Base-by-base conservation (phyloP, 768 basidiomycete genomes). In the Lepiota venenata region DNA sequence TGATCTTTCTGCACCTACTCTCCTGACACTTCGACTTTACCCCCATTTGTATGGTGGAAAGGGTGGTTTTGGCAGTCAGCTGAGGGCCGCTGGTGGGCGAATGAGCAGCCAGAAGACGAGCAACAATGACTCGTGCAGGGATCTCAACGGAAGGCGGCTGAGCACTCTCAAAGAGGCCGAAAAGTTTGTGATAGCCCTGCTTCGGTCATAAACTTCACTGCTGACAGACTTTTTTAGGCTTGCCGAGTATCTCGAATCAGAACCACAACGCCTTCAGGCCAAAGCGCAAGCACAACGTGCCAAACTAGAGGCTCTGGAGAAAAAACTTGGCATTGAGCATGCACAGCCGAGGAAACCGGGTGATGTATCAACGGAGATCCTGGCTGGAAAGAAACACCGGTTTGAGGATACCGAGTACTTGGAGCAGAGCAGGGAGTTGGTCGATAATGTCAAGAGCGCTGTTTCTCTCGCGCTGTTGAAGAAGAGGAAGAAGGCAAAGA, bases 151-250 rank as follows among this genome's bases (percentile, higher is more conserved):
- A 1, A 74, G 96, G 47, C 76, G 94, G 58, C 74, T 99, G 22
- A 92, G 91, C 63, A 97, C 96, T 0, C 84, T 99, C 64, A 97
- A 98, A 70, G 94, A 98, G 62, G 97, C 96, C 0, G 92, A 97
- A 69, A 88, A 87, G 94, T 93, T 61, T 46, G 83, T 73, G 18
- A 2, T n/a, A 5, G 12, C 32, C 35, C 29, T 5, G 14, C 38
- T 56, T 53, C 39, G 5, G 45, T 38, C n/a, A 41, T 16, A 49
- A 9, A 20, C 41, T 44, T 47, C 4, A 36, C 47, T 20, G 37
- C 25, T 54, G 1, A 38, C 43, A 6, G 22, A 40, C 44, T 47
- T 45, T n/a, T 50, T 14, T 60, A 95, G 92, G 61, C 72, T 96
- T 39, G 90, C 89, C 0, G 85, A 88, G 58, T 91, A 94, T 66